phyloP scores from a whole-genome alignment of 495 filamentous ascomycete species.

The Tuber microsphaerosporum region DNA sequence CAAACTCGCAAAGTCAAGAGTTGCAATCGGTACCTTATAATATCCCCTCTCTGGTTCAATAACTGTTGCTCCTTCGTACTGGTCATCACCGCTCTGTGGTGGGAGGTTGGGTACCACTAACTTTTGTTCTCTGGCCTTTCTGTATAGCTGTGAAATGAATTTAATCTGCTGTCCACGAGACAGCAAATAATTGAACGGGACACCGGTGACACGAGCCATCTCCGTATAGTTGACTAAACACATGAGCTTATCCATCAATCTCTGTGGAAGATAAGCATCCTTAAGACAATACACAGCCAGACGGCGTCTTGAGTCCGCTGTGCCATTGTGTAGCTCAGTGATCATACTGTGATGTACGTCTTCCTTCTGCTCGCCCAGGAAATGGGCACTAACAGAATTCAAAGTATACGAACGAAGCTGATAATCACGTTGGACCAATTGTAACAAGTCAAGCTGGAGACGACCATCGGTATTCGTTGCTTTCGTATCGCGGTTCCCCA shows the following conservation, averaged over 20 bases:
- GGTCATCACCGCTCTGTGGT: constrained; percentile 60
- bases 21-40: constrained; percentile 89
- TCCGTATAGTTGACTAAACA: constrained; percentile 97
- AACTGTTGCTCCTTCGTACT: constrained; percentile 96
- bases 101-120: constrained; percentile 82
- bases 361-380: constrained; percentile 95
- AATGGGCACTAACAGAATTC: constrained; percentile 94
- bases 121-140: constrained; percentile 83
- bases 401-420: constrained; percentile 94
- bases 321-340: constrained; percentile 92
- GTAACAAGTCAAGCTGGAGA: constrained; percentile 86
- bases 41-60: constrained; percentile 91
- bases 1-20: constrained; percentile 95
- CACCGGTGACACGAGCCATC: constrained; percentile 98
- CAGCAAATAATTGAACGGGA: constrained; percentile 92
- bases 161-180: constrained; percentile 93
- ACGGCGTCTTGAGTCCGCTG: constrained; percentile 78
- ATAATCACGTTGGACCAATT: constrained; percentile 87
- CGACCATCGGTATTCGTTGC: constrained; percentile 88
- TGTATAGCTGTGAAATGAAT: constrained; percentile 94
- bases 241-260: constrained; percentile 94
- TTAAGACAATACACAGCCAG: constrained; percentile 96
- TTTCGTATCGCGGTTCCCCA: constrained; percentile 93
- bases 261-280: constrained; percentile 90
- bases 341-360: constrained; percentile 99